These are phyloP conservation scores for Globisporangium irregulare DNA, from an alignment of 352 stramenopile species.

Conservation along the genomic window DNA sequence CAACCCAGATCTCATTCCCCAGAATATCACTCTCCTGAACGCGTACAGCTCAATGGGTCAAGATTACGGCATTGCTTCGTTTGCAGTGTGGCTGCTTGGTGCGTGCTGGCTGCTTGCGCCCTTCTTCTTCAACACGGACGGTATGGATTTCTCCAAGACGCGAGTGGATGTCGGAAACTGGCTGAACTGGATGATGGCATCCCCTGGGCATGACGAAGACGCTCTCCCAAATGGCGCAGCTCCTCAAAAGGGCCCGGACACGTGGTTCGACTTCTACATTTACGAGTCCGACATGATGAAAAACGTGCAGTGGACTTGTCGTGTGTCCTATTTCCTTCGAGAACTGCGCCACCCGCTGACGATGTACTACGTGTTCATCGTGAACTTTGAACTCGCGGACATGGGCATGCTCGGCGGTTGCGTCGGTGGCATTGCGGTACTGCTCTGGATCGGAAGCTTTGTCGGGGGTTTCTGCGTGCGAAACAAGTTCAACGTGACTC, in stretches of 20 bases:
- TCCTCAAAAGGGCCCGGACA: slow-evolving; percentile 34
- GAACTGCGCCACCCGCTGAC: slow-evolving; percentile 74
- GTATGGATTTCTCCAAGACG: slow-evolving; percentile 85
- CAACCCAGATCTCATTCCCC: slow-evolving; percentile 47
- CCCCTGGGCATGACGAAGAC: slow-evolving; percentile 42
- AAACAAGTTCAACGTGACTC: slow-evolving; percentile 60
- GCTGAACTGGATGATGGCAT: slow-evolving; percentile 79
- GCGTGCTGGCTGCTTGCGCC: slow-evolving; percentile 76
- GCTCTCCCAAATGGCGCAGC: slow-evolving; percentile 37
- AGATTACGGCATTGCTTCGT: slow-evolving; percentile 86
- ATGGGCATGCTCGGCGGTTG: slow-evolving; percentile 57
- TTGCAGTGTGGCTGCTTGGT: slow-evolving; percentile 82
- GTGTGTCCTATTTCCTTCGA: slow-evolving; percentile 68
- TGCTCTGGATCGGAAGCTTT: slow-evolving; percentile 70
- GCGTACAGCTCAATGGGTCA: slow-evolving; percentile 84
- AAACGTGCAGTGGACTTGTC: slow-evolving; percentile 56
- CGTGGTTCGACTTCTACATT: slow-evolving; percentile 76
- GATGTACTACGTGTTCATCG: slow-evolving; percentile 84
- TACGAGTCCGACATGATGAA: slow-evolving; percentile 74
- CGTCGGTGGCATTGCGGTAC: slow-evolving; percentile 51
- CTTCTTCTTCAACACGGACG: slow-evolving; percentile 88
- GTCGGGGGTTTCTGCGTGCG: slow-evolving; percentile 42
- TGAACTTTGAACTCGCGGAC: slow-evolving; percentile 65
- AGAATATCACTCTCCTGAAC: slow-evolving; percentile 69
- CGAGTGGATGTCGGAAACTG: slow-evolving; percentile 81